Conservation (phyloP, 352 stramenopile genomes). For the Blastocystis sp. region DNA sequence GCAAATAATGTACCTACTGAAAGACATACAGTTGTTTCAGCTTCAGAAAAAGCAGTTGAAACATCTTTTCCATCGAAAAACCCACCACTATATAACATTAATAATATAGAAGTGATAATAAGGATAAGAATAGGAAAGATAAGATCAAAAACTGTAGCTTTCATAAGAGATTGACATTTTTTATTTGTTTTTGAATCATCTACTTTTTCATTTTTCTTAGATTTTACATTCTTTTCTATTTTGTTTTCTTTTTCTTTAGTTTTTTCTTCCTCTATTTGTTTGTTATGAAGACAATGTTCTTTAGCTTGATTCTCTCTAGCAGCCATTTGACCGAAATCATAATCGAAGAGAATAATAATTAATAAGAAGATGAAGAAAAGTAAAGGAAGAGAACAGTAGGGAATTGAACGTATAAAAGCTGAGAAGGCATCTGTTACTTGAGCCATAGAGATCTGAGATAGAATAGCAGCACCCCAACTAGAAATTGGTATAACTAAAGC, state of each 20-base stretch:
- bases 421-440: slow-evolving; percentile 8
- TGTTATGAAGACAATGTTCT: no score
- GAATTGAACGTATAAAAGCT: slow-evolving; percentile 16
- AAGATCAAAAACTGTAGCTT: slow-evolving; percentile 54
- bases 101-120: slow-evolving; percentile 65
- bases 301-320: no score
- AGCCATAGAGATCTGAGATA: slow-evolving; percentile 22
- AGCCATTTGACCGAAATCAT: slow-evolving; percentile 25
- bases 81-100: slow-evolving; percentile 45
- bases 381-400: slow-evolving; percentile 24
- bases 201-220: no score
- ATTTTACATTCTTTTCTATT: no score
- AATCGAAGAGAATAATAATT: slow-evolving; percentile 13
- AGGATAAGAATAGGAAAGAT: slow-evolving; percentile 66
- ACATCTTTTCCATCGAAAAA: slow-evolving; percentile 14
- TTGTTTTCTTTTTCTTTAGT: slow-evolving; percentile 21
- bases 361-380: slow-evolving; percentile 22
- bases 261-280: no score
- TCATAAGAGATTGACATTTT: slow-evolving; percentile 4
- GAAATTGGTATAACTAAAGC: slow-evolving; percentile 25
- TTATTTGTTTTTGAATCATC: slow-evolving; percentile 35
- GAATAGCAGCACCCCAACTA: slow-evolving; percentile 30
- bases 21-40: slow-evolving; percentile 37
- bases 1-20: slow-evolving; percentile 41
- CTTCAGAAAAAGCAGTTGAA: slow-evolving; percentile 24